Percentiles rank a stretch among this genome's conserved stretches.
Evolutionary conservation across 2,329 filamentous ascomycete genomes (phyloP).

Genomic region (Verticillium tricorpus): DNA sequence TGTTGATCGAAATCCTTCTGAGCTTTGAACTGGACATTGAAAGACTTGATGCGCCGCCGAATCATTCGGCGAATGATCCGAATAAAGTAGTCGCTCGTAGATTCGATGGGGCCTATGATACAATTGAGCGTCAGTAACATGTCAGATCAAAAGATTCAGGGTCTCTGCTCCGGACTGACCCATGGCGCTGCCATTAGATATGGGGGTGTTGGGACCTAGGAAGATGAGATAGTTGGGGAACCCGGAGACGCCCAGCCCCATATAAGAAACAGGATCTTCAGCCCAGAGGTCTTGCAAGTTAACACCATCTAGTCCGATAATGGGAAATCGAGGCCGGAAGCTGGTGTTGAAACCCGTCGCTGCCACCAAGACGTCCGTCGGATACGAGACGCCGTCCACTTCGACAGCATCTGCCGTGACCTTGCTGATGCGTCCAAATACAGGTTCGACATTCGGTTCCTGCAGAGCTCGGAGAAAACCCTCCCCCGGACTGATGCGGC

Average conservation of each 20-base stretch:
- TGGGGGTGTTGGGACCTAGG: constrained; percentile 13
- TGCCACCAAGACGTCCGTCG: constrained; percentile 15
- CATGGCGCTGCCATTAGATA: constrained; percentile 8
- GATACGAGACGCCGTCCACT: constrained; percentile 12
- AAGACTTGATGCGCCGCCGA: constrained; percentile 14
- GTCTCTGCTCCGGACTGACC: not conserved
- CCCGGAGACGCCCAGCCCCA: constrained; percentile 21
- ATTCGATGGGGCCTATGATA: constrained; percentile 17
- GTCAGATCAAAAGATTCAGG: too few relatives aligned
- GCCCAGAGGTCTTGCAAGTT: constrained; percentile 49
- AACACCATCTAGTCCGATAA: constrained; percentile 41
- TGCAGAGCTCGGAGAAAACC: constrained; percentile 35
- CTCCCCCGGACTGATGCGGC: constrained; percentile 28
- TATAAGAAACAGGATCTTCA: constrained; percentile 21
- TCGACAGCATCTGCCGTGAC: constrained; percentile 20
- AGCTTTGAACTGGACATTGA: constrained; percentile 21
- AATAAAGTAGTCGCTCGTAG: constrained; percentile 20
- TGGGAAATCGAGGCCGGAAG: constrained; percentile 26
- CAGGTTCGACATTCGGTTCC: constrained; percentile 32
- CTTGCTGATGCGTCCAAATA: constrained; percentile 22
- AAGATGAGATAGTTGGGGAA: constrained; percentile 26
- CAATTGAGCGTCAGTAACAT: too few relatives aligned
- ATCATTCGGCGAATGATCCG: constrained; percentile 18
- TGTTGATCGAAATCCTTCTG: constrained; percentile 33
- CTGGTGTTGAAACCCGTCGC: constrained; percentile 16